Evolutionary conservation across 1,284 basidiomycete genomes (phyloP).

Genomic region (Trametes sp.): DNA sequence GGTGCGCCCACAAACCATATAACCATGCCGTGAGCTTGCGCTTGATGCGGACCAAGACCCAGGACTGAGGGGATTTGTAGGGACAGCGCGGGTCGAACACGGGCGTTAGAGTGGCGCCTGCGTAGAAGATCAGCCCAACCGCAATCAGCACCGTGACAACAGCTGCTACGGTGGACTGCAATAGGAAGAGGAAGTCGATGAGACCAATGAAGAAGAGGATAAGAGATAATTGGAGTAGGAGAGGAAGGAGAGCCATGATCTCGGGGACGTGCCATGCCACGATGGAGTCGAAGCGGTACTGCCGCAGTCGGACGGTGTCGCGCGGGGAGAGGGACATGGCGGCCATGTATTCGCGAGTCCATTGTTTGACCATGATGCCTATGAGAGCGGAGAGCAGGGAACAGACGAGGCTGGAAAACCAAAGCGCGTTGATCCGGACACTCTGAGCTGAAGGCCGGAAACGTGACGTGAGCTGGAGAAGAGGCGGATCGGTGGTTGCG

Average conservation of each 20-base stretch:
- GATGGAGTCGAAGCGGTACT: constrained; percentile 39
- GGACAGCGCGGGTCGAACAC: constrained; percentile 32
- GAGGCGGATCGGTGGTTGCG: background rate
- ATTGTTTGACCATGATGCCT: constrained; percentile 35
- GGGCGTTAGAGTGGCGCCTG: constrained; percentile 33
- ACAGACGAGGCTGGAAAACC: constrained; percentile 35
- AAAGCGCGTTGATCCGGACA: constrained; percentile 30
- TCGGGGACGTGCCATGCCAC: constrained; percentile 36
- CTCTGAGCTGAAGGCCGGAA: constrained; percentile 13
- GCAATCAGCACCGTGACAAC: constrained; percentile 30
- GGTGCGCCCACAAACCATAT: background rate
- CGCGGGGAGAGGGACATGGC: constrained; percentile 25
- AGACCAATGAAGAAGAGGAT: constrained; percentile 37
- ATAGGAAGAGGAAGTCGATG: constrained; percentile 36
- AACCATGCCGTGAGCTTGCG: constrained; percentile 1
- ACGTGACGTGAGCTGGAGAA: background rate
- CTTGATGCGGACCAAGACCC: constrained; percentile 23
- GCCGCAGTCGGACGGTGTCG: constrained; percentile 32
- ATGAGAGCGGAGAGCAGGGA: constrained; percentile 33
- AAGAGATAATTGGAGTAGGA: constrained; percentile 39
- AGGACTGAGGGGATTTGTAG: constrained; percentile 41
- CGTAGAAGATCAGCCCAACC: constrained; percentile 31
- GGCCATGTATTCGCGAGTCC: constrained; percentile 32
- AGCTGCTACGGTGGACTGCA: constrained; percentile 33
- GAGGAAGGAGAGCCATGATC: constrained; percentile 38